Percentiles rank a stretch among this genome's conserved stretches.
These are phyloP conservation scores for Centaurea solstitialis DNA, from an alignment of 129 eudicot species.

Conservation along the genomic window DNA sequence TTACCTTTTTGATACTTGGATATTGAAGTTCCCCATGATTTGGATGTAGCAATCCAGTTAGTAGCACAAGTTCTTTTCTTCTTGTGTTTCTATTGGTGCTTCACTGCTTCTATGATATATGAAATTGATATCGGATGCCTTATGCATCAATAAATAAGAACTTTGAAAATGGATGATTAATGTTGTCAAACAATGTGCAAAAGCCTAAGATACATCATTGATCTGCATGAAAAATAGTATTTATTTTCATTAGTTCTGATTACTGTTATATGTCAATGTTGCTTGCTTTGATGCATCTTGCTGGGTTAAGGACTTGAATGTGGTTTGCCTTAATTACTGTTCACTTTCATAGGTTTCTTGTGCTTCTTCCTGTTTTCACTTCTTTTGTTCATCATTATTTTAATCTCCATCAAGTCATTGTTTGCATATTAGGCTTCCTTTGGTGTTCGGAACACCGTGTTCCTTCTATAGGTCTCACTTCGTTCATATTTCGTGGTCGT, in stretches of 20 bases:
- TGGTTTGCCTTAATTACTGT: not conserved
- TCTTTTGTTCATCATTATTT: not conserved
- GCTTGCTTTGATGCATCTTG: not conserved
- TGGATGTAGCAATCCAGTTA: not conserved
- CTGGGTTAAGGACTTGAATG: not conserved
- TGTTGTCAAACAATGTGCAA: not conserved
- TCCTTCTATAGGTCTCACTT: not conserved
- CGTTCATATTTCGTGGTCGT: slow-evolving; percentile 11
- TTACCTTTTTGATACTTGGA: not conserved
- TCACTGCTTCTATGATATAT: not conserved
- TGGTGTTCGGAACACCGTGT: no score
- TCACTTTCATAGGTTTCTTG: not conserved
- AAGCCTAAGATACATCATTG: not conserved
- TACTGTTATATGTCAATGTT: not conserved
- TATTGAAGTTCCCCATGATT: no score
- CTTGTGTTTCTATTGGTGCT: not conserved
- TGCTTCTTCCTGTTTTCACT: not conserved
- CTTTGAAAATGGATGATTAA: not conserved
- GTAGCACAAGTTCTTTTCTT: not conserved
- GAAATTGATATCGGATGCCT: not conserved
- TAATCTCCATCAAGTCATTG: no score
- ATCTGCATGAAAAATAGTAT: not conserved
- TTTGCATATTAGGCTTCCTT: no score
- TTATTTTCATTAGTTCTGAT: not conserved
- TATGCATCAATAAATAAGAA: not conserved